Evolutionary conservation across 169 alveolate genomes (phyloP), one percentile per base, ranked within the genome.

Genomic region (Plasmodium yoelii): DNA sequence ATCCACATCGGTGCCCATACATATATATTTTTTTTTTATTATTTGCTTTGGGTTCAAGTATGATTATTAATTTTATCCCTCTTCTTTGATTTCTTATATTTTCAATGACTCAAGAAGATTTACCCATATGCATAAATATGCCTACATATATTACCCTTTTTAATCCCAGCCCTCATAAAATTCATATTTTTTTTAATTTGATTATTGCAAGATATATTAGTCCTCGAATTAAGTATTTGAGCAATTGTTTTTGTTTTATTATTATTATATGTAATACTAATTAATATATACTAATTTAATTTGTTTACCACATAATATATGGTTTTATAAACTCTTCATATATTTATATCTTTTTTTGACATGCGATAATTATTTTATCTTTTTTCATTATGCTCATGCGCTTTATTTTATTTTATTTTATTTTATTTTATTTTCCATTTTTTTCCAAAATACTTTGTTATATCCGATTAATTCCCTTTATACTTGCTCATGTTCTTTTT

Each of bases 211-310:
- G 13, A 22, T 42, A 53, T 42, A 6, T 65, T 13, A 65, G 44
- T 67, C 8, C 26, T 67, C 18, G 26, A 67, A 39, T 67, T 39
- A 67, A 67, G 22, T 19, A 19, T 55, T 39, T 67, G 24, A 26
- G 51, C 46, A 67, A 39, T 67, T 67, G 75, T 67, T 67, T 67
- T n/a, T 51, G 75, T 67, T 18, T 67, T 67, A 13, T 4, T 51
- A 13, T 4, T 51, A n/a, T 51, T 13, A 4, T 51, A 51, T 51
- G 8, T 13, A 34, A 34, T 34, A 3, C 6, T 2, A 51, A 51
- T 51, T 51, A 3, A 51, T 51, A 51, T 51, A n/a, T 51, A 51
- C 59, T n/a, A 51, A 49, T 49, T 4, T 49, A 49, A 51, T 7
- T 39, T 65, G 42, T 51, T 51, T 51, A 12, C 28, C 13, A 2